Evolutionary conservation across 2,329 filamentous ascomycete species (phyloP), one percentile per base, ranked within the genome.

Genomic region (Aphanocladium album): DNA sequence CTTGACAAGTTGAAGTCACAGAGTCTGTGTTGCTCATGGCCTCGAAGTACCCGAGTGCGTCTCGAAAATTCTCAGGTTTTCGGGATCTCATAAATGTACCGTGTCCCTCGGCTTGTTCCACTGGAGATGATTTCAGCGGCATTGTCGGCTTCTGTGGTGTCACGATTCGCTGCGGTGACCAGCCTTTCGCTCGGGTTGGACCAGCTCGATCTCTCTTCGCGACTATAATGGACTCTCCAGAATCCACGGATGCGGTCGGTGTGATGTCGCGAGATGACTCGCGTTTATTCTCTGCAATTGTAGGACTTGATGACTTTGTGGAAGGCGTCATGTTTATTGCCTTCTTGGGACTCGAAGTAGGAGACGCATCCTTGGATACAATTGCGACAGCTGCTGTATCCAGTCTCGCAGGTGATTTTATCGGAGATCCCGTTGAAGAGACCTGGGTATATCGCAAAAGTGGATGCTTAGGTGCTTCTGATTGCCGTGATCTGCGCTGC

Each of bases 41-140:
- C 47, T 73, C 70, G 53, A 71, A 73, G 9, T 72, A 61, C 3
- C 65, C 63, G 23, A 73, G 72, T 43, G 65, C 71, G n/a, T 72
- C 66, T 55, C 50, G 55, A 45, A 62, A 54, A 14, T 35, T 53
- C 3, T 51, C 23, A 12, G 55, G 54, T 11, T 49, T 51, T 27
- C 19, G 27, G 11, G 54, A 21, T 19, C 39, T 57, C 30, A 59
- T 21, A 46, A 61, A 61, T 19, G 37, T 61, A 14, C 52, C 59
- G 19, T 57, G 23, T 1, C 60, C 55, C 17, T 58, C 47, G 16
- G 37, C 33, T 8, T 33, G 23, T 2, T 37, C 25, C n/a, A 37
- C 43, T 7, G 52, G 14, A 7, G 19, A 41, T 33, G 14, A 19
- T 11, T 56, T 45, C 35, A 21, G 39, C 16, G 52, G 25, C 45